Evolutionary conservation across 148 eudicot genomes (phyloP).

Genomic region (Vaccinium vitisidaea): DNA sequence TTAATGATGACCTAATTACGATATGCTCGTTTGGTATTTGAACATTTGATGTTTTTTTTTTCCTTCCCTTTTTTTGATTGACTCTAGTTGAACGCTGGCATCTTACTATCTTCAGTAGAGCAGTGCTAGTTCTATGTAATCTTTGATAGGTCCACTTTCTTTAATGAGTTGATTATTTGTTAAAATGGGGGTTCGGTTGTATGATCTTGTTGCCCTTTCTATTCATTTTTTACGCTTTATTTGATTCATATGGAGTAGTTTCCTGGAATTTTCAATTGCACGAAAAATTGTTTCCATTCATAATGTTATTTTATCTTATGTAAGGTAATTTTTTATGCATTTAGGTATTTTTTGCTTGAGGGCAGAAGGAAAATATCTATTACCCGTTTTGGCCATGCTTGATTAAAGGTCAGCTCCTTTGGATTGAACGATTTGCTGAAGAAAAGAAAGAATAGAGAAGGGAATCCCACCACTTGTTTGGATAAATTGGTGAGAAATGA

Average conservation of each 20-base stretch:
- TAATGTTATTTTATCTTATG: neutral
- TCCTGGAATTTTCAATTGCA: neutral
- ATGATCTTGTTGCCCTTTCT: neutral
- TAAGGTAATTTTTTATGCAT: neutral
- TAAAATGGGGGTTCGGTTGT: neutral
- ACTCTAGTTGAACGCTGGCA: neutral
- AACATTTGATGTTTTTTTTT: neutral
- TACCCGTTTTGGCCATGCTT: neutral
- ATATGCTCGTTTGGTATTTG: neutral
- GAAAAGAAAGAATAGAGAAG: no score
- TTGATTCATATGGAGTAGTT: neutral
- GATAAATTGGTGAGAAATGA: no score
- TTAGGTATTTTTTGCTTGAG: neutral
- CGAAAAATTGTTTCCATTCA: neutral
- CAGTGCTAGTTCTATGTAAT: neutral
- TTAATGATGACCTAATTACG: neutral
- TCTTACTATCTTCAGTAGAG: neutral
- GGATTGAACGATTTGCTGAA: no score
- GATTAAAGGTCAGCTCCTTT: no score
- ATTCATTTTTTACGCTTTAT: neutral
- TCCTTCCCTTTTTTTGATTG: neutral
- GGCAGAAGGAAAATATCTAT: neutral
- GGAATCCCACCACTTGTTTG: no score
- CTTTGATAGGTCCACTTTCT: neutral
- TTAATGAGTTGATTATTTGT: neutral